These are phyloP conservation scores for Nothophoma quercina DNA, from an alignment of 2,329 filamentous ascomycete genomes.

Conservation along the genomic window DNA sequence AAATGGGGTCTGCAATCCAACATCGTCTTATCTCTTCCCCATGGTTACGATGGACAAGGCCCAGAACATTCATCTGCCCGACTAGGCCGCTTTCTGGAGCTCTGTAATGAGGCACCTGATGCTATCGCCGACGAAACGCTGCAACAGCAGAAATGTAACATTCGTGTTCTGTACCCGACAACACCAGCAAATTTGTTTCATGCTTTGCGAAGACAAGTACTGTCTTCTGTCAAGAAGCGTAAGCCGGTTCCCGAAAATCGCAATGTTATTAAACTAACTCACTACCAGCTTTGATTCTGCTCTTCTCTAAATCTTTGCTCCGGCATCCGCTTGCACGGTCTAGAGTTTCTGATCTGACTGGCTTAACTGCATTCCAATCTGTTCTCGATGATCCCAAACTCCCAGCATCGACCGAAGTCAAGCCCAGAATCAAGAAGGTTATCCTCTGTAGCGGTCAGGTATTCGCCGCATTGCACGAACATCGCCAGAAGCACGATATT, in stretches of 20 bases:
- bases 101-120: slow-evolving; percentile 96
- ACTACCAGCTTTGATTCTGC: slow-evolving; percentile 98
- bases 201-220: no score
- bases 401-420: slow-evolving; percentile 79
- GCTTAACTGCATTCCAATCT: slow-evolving; percentile 93
- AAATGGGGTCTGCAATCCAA: slow-evolving; percentile 99
- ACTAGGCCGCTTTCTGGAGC: slow-evolving; percentile 95
- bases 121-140: slow-evolving; percentile 88
- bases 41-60: slow-evolving; percentile 97
- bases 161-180: slow-evolving; percentile 98
- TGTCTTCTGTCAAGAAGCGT: no score
- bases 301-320: slow-evolving; percentile 97
- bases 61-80: slow-evolving; percentile 98
- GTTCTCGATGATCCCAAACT: slow-evolving; percentile 85
- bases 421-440: slow-evolving; percentile 91
- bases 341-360: slow-evolving; percentile 86
- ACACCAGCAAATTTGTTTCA: slow-evolving; percentile 89
- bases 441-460: slow-evolving; percentile 96
- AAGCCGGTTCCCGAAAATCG: no score
- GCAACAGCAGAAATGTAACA: slow-evolving; percentile 99
- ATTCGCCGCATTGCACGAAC: slow-evolving; percentile 86
- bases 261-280: no score
- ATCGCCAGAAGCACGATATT: slow-evolving; percentile 85
- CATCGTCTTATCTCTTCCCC: slow-evolving; percentile 92
- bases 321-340: slow-evolving; percentile 94